A percentile compares a stretch with the other conserved stretches of the same genome.
phyloP scores from a whole-genome alignment of 1,284 basidiomycete genomes.

The Amylostereum areolatum region DNA sequence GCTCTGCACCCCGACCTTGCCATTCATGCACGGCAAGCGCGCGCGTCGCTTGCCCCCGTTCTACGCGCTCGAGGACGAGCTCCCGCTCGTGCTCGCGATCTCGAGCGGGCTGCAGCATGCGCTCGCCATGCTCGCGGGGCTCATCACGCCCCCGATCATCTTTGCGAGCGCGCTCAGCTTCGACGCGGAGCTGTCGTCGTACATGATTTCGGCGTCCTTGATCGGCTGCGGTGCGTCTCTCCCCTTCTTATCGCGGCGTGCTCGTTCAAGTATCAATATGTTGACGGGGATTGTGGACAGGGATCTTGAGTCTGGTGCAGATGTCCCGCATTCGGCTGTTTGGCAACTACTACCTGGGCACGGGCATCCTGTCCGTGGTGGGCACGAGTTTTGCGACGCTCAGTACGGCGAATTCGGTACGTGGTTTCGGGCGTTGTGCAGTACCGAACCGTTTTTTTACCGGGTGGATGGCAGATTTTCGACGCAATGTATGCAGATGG shows the following conservation, averaged over 20 bases:
- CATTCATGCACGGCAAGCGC: slow-evolving; percentile 33
- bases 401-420: slow-evolving; percentile 64
- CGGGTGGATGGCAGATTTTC: slow-evolving; percentile 39
- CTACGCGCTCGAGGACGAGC: slow-evolving; percentile 62
- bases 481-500: slow-evolving; percentile 73
- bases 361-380: slow-evolving; percentile 79
- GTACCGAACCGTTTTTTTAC: background rate
- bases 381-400: slow-evolving; percentile 82
- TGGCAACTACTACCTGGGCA: slow-evolving; percentile 62
- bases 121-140: slow-evolving; percentile 76
- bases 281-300: background rate
- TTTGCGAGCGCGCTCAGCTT: slow-evolving; percentile 61
- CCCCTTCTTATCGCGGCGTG: slow-evolving; percentile 9
- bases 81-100: slow-evolving; percentile 66
- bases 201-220: slow-evolving; percentile 78
- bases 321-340: slow-evolving; percentile 65
- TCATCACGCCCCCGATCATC: slow-evolving; percentile 66
- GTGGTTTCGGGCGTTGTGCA: slow-evolving; percentile 15
- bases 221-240: slow-evolving; percentile 61
- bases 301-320: slow-evolving; percentile 69
- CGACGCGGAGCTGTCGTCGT: slow-evolving; percentile 54
- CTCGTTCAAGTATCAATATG: background rate
- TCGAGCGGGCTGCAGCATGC: slow-evolving; percentile 72
- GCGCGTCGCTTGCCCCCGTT: slow-evolving; percentile 50
- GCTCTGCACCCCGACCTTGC: slow-evolving; percentile 63